Base-by-base conservation (phyloP, 345 rosid species). In the Corchorus olitorius region DNA sequence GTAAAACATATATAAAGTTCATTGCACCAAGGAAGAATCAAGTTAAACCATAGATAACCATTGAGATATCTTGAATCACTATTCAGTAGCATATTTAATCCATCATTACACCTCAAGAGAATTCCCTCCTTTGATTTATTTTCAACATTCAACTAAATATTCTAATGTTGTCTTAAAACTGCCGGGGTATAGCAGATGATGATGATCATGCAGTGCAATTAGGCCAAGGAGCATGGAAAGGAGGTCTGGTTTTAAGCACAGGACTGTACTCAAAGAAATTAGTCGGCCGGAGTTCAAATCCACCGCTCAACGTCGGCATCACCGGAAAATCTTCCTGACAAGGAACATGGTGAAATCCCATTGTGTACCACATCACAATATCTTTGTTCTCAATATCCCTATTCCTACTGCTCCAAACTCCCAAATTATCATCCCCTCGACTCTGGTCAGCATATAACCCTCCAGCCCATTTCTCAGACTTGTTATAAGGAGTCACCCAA, bases 401-500 rank as follows among this genome's bases (percentile, higher is more conserved):
- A 22, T 70, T 84, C 89, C 84, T 78, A 53, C 43, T 46, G 43
- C 80, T 85, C 90, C 90, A 89, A 3, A 72, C 83, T 4, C 81
- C 88, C 60, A 89, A 75, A 8, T 87, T 84, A 53, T 89, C 89
- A 2, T 84, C 81, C 0, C 91, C 93, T 13, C 56, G 83, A 73
- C 89, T 87, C 54, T 82, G 83, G 60, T 86, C 88, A 13, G 77
- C 82, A 64, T 78, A 84, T 19, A 45, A 20, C 59, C 91, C 90
- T 1, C 84, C 86, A 2, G 88, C 80, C 85, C 88, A 87, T 76
- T 75, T 81, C 66, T 87, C 93, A 0, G 88, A 81, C 78, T 73
- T 84, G 22, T 89, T 87, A 62, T 89, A 86, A 15, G 86, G 86
- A 7, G 89, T 87, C 69, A 87, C 82, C 92, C 90, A 89, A 35